Base-by-base conservation (phyloP, 495 filamentous ascomycete species). In the Lasiosphaeria miniovina region DNA sequence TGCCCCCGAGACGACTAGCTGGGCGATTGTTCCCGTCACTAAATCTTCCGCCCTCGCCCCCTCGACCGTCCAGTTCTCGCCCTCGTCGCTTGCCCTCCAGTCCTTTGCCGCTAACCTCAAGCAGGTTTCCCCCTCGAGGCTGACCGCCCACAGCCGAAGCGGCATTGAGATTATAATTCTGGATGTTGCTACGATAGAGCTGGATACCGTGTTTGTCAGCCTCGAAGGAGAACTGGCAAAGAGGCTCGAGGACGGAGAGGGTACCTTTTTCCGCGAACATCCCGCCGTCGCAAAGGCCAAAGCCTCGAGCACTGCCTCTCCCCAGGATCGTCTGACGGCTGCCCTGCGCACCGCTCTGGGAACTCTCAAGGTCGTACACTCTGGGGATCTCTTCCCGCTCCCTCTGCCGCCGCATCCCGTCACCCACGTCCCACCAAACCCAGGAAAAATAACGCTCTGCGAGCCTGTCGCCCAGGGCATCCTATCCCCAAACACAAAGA, bases 341-440 rank as follows among this genome's bases (percentile, higher is more conserved):
- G 90, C 90, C n/a, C 82, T 97, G 34, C 84, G 90, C 17, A 83
- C 88, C 54, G 88, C 91, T 3, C 72, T 96, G 46, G 76, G 80
- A 14, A 79, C 82, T 8, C 78, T 90, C 33, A 85, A 85, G 46
- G 79, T 98, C 14, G 83, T 96, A 11, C 94, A 95, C 68, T 80
- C 85, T 12, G 91, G 90, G 2, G 94, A 98, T 67, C 73, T 92
- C 46, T 83, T 98, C 58, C 88, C 90, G 1, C 77, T 98, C 43
- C 90, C 90, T 5, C 74, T 96, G 17, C 88, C 89, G 15, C 82
- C 89, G n/a, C 91, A 96, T 74, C 89, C 91, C 9, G 90, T 94
- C 62, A 97, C 90, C 40, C 92, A 92, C 75, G 88, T 87, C 12
- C 85, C 88, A 6, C 83, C 90, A 15, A 89, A 88, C n/a, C 90